phyloP scores from a whole-genome alignment of 2,329 filamentous ascomycete species.

The Claviceps humidiphila region DNA sequence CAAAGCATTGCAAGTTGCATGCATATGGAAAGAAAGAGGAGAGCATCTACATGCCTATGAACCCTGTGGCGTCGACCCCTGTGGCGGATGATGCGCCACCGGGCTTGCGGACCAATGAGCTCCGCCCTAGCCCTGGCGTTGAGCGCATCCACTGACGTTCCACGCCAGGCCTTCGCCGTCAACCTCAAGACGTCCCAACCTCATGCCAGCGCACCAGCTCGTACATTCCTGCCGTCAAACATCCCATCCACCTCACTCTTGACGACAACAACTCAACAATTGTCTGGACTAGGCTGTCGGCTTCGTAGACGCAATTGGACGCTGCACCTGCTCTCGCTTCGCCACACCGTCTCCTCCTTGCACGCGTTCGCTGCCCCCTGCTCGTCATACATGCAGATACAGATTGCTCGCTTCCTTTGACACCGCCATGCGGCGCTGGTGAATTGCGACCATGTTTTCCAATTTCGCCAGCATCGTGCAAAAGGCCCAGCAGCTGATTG shows the following conservation, averaged over 20 bases:
- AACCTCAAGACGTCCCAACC: neutral
- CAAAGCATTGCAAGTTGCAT: too few relatives aligned
- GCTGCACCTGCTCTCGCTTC: neutral
- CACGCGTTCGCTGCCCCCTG: neutral
- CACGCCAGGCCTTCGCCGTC: neutral
- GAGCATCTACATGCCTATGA: too few relatives aligned
- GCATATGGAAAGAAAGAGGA: too few relatives aligned
- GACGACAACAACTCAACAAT: neutral
- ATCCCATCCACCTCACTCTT: neutral
- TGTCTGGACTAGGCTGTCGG: conserved; percentile 1
- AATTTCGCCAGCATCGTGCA: conserved; percentile 71
- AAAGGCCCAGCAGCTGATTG: conserved; percentile 90
- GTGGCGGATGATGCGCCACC: neutral
- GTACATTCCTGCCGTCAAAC: conserved; percentile 1
- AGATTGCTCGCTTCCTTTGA: neutral
- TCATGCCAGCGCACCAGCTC: neutral
- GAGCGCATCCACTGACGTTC: neutral
- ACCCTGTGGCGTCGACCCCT: too few relatives aligned
- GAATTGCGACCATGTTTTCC: conserved; percentile 40
- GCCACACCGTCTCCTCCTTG: neutral
- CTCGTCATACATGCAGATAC: conserved; percentile 1
- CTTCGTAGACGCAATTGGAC: neutral
- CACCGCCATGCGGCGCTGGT: conserved; percentile 28
- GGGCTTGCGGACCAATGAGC: neutral
- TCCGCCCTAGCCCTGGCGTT: neutral